Base-by-base conservation (phyloP, 768 basidiomycete genomes). In the Panellus pusillus region DNA sequence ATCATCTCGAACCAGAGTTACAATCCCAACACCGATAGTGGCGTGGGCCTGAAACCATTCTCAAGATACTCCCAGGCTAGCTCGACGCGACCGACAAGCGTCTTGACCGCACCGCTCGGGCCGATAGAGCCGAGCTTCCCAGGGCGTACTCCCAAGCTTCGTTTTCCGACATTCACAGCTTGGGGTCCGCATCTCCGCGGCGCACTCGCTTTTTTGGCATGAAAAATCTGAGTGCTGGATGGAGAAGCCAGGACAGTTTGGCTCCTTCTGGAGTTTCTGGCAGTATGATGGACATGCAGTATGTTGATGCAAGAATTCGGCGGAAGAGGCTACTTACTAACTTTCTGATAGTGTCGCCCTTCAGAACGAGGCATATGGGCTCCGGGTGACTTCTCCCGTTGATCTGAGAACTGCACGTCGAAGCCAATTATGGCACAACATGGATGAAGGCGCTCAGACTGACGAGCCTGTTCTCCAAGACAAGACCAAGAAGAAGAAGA, bases 231-330 rank as follows among this genome's bases (percentile, higher is more conserved):
- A 84, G 83, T 52, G 70, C 82, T 18, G 85, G 84, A 12, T 90
- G 86, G 83, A 76, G 81, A 60, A 92, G 89, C 65, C 87, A 87
- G 63, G 88, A 91, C 53, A 92, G 90, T 66, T 72, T 93, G 36
- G 87, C 89, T 1, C 79, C 81, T n/a, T 89, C 90, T 27, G 89
- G 87, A 8, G 79, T 87, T 66, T 87, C 87, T 3, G 91, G 91
- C 48, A 93, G 91, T 63, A 91, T 93, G 89, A 72, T 93, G 60
- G 89, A 93, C 67, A 93, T 93, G 91, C 91, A 93, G 91, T 93
- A 72, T 58, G 89, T 84, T 15, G 19, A 13, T 47, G 36, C 42
- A 20, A 28, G 40, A 17, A 32, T 29, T 15, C 31, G 14, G 9
- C n/a, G 29, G 41, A 35, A 29, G 9, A 35, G 32, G 14, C 6